Percentiles rank a stretch among this genome's conserved stretches.
phyloP scores from a whole-genome alignment of 257 asterid species.

The Misopates orontium region DNA sequence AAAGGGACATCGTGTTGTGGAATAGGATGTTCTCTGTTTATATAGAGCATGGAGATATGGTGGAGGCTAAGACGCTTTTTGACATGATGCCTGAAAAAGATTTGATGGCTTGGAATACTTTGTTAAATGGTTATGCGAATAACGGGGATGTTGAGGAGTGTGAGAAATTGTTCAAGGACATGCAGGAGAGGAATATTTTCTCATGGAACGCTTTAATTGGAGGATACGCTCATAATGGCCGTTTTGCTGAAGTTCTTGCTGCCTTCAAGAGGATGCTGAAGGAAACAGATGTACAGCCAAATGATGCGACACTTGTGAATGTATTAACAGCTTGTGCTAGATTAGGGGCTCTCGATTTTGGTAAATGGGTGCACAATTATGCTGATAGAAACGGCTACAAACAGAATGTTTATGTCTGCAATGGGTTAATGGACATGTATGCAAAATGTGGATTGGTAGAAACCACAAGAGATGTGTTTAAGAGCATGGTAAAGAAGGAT shows the following conservation, averaged over 20 bases:
- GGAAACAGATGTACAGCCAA: slow-evolving; percentile 60
- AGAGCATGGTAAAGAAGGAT: slow-evolving; percentile 58
- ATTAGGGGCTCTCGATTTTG: slow-evolving; percentile 72
- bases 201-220: slow-evolving; percentile 88
- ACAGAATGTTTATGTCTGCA: slow-evolving; percentile 59
- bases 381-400: slow-evolving; percentile 47
- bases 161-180: slow-evolving; percentile 55
- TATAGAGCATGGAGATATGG: slow-evolving; percentile 59
- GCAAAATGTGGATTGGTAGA: slow-evolving; percentile 78
- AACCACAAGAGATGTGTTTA: slow-evolving; percentile 52
- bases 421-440: slow-evolving; percentile 75
- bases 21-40: slow-evolving; percentile 64
- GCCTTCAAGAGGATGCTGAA: slow-evolving; percentile 61
- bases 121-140: slow-evolving; percentile 73
- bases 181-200: slow-evolving; percentile 65
- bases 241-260: slow-evolving; percentile 47
- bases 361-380: slow-evolving; percentile 68
- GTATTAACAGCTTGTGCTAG: slow-evolving; percentile 73
- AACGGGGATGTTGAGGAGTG: slow-evolving; percentile 65
- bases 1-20: slow-evolving; percentile 76
- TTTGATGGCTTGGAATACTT: slow-evolving; percentile 75
- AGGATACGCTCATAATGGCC: slow-evolving; percentile 61
- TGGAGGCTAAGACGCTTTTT: slow-evolving; percentile 65
- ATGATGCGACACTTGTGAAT: slow-evolving; percentile 69
- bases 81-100: slow-evolving; percentile 72